Evolutionary conservation across 2,329 filamentous ascomycete species (phyloP).

Genomic region (Akanthomyces dipterigenus): DNA sequence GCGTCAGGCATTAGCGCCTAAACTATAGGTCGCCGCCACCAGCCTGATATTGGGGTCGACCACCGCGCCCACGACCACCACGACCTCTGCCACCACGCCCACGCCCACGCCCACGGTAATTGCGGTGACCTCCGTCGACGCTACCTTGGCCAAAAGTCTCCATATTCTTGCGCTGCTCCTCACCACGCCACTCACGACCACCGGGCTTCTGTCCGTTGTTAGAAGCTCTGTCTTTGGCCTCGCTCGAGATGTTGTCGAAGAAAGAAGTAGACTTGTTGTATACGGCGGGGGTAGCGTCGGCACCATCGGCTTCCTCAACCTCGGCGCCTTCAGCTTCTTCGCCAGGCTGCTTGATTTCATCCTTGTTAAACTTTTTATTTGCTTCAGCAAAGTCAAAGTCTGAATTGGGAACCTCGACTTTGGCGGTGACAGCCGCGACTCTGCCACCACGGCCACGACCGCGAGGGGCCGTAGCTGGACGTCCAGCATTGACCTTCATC

Average conservation of each 20-base stretch:
- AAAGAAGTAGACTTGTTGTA: constrained; percentile 91
- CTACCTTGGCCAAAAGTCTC: constrained; percentile 97
- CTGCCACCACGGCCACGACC: constrained; percentile 43
- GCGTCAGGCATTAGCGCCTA: not conserved
- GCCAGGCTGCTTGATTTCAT: constrained; percentile 72
- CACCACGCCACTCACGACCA: constrained; percentile 80
- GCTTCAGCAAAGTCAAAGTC: constrained; percentile 81
- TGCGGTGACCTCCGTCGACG: constrained; percentile 73
- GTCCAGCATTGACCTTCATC: constrained; percentile 60
- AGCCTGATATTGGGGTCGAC: constrained; percentile 26
- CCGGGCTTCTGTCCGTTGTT: constrained; percentile 60
- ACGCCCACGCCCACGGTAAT: constrained; percentile 73
- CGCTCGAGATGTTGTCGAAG: constrained; percentile 97
- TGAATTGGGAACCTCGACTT: constrained; percentile 80
- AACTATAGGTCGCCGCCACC: constrained; percentile 4
- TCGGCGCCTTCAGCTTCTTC: constrained; percentile 40
- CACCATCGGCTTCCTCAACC: constrained; percentile 32
- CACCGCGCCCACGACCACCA: constrained; percentile 32
- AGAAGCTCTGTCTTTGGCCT: constrained; percentile 81
- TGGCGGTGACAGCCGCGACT: constrained; percentile 40
- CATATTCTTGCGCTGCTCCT: constrained; percentile 92
- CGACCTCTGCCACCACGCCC: constrained; percentile 54
- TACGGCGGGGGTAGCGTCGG: constrained; percentile 40
- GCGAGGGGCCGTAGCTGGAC: constrained; percentile 43
- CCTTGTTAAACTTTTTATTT: constrained; percentile 43